These are phyloP conservation scores for Arxiozyma slooffiae DNA, from an alignment of 1,139 yeast genomes.

Conservation along the genomic window DNA sequence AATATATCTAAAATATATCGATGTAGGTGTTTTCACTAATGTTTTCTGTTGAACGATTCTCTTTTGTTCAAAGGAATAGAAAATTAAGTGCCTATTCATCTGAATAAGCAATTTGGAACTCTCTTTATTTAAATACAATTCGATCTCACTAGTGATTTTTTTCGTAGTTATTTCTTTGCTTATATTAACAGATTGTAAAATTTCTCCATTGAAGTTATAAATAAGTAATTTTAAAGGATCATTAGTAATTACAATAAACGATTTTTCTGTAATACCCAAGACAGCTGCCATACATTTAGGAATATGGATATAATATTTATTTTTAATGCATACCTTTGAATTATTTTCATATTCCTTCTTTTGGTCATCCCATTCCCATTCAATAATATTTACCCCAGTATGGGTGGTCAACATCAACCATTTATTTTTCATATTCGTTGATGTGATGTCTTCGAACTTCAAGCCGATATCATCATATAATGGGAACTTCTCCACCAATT, in stretches of 20 bases:
- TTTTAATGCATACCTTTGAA: slow-evolving; percentile 1
- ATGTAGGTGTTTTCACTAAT: slow-evolving; percentile 14
- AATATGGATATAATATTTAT: slow-evolving; percentile 4
- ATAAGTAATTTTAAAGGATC: slow-evolving; percentile 21
- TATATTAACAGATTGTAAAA: slow-evolving; percentile 20
- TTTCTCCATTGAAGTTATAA: slow-evolving; percentile 25
- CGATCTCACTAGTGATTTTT: slow-evolving; percentile 7
- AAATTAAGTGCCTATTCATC: slow-evolving; percentile 15
- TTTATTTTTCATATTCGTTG: slow-evolving; percentile 23
- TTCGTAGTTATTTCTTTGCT: slow-evolving; percentile 11
- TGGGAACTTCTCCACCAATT: slow-evolving; percentile 11
- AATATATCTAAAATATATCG: slow-evolving; percentile 16
- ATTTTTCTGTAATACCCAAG: slow-evolving; percentile 29
- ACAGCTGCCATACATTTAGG: slow-evolving; percentile 13
- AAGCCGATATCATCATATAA: slow-evolving; percentile 10
- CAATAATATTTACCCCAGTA: slow-evolving; percentile 16
- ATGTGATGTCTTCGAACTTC: slow-evolving; percentile 11
- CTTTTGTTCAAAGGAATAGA: slow-evolving; percentile 29
- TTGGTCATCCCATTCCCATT: slow-evolving; percentile 7
- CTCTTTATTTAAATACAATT: slow-evolving; percentile 22
- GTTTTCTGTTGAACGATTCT: slow-evolving; percentile 16
- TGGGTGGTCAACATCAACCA: slow-evolving; percentile 18
- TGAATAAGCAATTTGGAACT: slow-evolving; percentile 26
- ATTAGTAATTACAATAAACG: slow-evolving; percentile 20
- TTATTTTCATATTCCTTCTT: not conserved